These are phyloP conservation scores for Neurospora sp. DNA, from an alignment of 495 filamentous ascomycete genomes.

Conservation along the genomic window DNA sequence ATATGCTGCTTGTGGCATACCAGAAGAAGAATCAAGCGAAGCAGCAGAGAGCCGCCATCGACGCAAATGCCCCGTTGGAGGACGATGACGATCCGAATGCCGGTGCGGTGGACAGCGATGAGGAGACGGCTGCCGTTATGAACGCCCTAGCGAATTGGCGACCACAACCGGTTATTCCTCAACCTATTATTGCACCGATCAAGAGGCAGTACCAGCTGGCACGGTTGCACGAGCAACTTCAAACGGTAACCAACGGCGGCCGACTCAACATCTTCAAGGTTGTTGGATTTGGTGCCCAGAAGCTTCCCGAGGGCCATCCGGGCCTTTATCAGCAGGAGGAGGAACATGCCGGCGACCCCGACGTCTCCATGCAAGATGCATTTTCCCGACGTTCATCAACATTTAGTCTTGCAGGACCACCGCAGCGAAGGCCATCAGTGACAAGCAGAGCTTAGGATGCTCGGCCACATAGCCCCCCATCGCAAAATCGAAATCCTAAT, in stretches of 20 bases:
- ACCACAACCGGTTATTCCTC: slow-evolving; percentile 59
- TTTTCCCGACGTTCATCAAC: slow-evolving; percentile 32
- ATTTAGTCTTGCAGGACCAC: slow-evolving; percentile 31
- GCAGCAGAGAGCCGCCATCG: slow-evolving; percentile 88
- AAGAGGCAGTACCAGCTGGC: slow-evolving; percentile 69
- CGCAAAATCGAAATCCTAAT: not conserved
- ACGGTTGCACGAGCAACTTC: slow-evolving; percentile 81
- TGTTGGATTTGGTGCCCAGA: slow-evolving; percentile 34
- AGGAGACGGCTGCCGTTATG: slow-evolving; percentile 87
- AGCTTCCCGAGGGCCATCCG: slow-evolving; percentile 34
- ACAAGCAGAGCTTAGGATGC: slow-evolving; percentile 29
- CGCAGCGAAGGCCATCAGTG: slow-evolving; percentile 33
- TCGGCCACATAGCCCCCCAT: slow-evolving; percentile 2
- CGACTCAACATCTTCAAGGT: slow-evolving; percentile 48
- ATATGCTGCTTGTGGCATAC: slow-evolving; percentile 85
- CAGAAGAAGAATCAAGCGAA: slow-evolving; percentile 99
- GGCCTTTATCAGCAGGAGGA: slow-evolving; percentile 21
- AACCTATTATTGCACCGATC: slow-evolving; percentile 56
- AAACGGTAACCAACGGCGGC: slow-evolving; percentile 55
- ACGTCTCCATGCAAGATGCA: slow-evolving; percentile 21
- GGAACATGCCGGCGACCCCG: slow-evolving; percentile 37
- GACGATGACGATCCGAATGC: slow-evolving; percentile 71
- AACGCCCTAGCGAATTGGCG: slow-evolving; percentile 62
- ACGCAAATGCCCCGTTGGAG: slow-evolving; percentile 83
- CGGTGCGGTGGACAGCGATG: slow-evolving; percentile 78